Conservation (phyloP, 2,329 filamentous ascomycete species). For the Monosporascus sp. region DNA sequence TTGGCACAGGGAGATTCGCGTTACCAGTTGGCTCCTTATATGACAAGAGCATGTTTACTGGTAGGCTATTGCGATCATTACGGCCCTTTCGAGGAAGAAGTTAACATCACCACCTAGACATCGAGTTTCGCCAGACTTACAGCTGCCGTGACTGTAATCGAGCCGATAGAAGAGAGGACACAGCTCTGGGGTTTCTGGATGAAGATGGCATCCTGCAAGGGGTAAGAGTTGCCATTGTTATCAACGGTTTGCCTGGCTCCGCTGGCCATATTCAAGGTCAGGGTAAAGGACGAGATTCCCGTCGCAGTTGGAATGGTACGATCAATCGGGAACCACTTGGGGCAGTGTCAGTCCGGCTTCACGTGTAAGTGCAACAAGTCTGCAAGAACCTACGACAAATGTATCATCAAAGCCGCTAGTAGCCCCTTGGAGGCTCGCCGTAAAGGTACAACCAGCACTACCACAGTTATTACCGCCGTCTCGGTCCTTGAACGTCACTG, state of each 20-base stretch:
- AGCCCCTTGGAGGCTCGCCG: constrained; percentile 39
- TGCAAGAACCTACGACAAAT: constrained; percentile 40
- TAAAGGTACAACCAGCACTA: constrained; percentile 35
- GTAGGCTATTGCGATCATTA: constrained; percentile 38
- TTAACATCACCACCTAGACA: background rate
- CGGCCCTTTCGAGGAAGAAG: constrained; percentile 28
- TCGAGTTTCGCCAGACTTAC: constrained; percentile 11
- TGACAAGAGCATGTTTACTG: constrained; percentile 36
- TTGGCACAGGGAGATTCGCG: constrained; percentile 36
- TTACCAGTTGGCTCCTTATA: constrained; percentile 34
- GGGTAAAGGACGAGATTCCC: constrained; percentile 56
- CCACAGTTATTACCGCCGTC: constrained; percentile 43
- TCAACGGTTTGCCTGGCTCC: constrained; percentile 42
- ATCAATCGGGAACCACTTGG: constrained; percentile 36
- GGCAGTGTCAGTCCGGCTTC: constrained; percentile 6
- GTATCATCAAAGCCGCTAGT: constrained; percentile 54
- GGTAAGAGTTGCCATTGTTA: constrained; percentile 54
- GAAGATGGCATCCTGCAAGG: constrained; percentile 48
- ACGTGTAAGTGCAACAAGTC: background rate
- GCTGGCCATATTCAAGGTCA: constrained; percentile 43
- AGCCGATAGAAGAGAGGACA: constrained; percentile 36
- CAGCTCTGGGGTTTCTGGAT: constrained; percentile 54
- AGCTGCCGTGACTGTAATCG: constrained; percentile 39
- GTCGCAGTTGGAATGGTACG: constrained; percentile 48
- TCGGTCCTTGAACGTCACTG: constrained; percentile 51